Evolutionary conservation across 352 stramenopile genomes (phyloP).

Genomic region (Phytopythium mirpurense): DNA sequence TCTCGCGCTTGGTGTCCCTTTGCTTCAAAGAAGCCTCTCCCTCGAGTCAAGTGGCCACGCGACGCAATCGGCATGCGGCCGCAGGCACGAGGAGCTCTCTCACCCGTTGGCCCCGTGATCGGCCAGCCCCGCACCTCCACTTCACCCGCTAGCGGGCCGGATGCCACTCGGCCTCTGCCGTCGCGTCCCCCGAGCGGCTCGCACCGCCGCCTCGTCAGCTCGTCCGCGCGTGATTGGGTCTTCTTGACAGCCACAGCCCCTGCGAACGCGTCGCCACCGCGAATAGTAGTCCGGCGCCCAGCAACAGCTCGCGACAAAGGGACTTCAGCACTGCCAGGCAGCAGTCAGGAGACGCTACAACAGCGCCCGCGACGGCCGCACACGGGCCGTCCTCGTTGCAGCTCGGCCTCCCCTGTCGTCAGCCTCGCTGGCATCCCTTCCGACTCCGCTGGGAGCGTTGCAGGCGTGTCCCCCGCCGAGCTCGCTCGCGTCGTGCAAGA

Average conservation of each 20-base stretch:
- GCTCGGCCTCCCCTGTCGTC: not conserved
- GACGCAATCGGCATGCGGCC: not conserved
- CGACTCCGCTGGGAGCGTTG: conserved; percentile 1
- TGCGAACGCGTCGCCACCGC: not conserved
- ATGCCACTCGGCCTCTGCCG: not conserved
- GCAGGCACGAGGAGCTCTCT: not conserved
- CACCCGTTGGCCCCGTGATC: not conserved
- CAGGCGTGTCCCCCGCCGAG: not conserved
- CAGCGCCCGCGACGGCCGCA: not conserved
- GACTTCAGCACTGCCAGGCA: not conserved
- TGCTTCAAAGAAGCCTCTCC: no score
- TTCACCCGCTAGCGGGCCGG: not conserved
- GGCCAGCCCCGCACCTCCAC: not conserved
- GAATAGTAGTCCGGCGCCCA: not conserved
- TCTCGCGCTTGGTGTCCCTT: no score
- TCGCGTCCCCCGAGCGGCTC: not conserved
- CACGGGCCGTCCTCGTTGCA: not conserved
- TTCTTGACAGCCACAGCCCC: not conserved
- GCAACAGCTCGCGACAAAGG: conserved; percentile 1
- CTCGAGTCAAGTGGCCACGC: no score
- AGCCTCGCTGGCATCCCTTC: not conserved
- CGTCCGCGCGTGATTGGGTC: conserved; percentile 3
- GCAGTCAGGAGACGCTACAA: not conserved
- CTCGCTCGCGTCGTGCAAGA: conserved; percentile 29
- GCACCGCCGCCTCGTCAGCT: not conserved